These are phyloP conservation scores for Coniella lustricola DNA, from an alignment of 2,329 filamentous ascomycete genomes.

Conservation along the genomic window DNA sequence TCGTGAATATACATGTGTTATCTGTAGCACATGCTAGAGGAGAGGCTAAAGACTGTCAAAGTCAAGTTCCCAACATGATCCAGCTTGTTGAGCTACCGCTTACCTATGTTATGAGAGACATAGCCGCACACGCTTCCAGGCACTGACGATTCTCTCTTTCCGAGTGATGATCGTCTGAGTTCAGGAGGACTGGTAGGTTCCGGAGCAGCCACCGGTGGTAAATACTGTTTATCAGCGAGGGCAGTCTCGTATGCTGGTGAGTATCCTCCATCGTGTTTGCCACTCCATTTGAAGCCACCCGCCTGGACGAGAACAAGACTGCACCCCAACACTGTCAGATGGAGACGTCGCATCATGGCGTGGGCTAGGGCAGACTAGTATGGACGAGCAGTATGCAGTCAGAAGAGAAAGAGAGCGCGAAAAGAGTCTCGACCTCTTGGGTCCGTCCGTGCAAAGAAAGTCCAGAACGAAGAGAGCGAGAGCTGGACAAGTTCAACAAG, in stretches of 20 bases:
- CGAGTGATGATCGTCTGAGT: background rate
- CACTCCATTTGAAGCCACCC: slow-evolving; percentile 13
- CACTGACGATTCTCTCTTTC: slow-evolving; percentile 20
- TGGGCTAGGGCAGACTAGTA: too few species aligned
- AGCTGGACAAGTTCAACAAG: too few species aligned
- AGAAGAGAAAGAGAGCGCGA: background rate
- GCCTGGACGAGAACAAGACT: background rate
- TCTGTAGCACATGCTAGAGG: slow-evolving; percentile 25
- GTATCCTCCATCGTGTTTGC: background rate
- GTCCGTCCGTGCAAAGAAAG: too few species aligned
- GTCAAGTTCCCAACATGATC: background rate
- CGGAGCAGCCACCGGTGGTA: slow-evolving; percentile 6
- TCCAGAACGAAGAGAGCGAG: too few species aligned
- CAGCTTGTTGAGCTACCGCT: slow-evolving; percentile 5
- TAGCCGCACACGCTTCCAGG: slow-evolving; percentile 6
- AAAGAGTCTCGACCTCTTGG: background rate
- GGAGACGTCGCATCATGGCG: slow-evolving; percentile 3
- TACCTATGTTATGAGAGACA: slow-evolving; percentile 15
- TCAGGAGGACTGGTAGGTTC: slow-evolving; percentile 10
- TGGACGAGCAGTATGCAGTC: too few species aligned
- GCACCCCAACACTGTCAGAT: slow-evolving; percentile 8
- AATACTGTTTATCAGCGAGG: slow-evolving; percentile 4
- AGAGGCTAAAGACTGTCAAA: background rate
- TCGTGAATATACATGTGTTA: slow-evolving; percentile 24
- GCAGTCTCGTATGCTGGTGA: slow-evolving; percentile 9